Percentiles rank a stretch among this genome's conserved stretches.
These are phyloP conservation scores for Eleusine indica DNA, from an alignment of 176 grass and related monocot genomes.

Conservation along the genomic window DNA sequence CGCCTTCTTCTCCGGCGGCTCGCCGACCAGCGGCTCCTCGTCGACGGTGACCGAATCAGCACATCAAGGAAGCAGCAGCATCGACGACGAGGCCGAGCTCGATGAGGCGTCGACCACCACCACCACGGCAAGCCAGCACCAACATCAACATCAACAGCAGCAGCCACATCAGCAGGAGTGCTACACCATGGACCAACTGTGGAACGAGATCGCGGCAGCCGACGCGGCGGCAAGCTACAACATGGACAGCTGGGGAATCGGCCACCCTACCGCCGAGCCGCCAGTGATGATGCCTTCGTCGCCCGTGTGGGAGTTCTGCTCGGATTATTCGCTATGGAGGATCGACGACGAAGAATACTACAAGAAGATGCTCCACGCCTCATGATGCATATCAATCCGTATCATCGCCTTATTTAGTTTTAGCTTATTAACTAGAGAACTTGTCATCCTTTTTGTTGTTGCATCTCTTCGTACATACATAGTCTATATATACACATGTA, in stretches of 20 bases:
- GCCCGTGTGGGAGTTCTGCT: conserved; percentile 71
- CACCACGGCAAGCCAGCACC: conserved; percentile 32
- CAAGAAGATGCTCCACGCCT: conserved; percentile 54
- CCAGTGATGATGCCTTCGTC: conserved; percentile 34
- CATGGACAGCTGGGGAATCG: conserved; percentile 33
- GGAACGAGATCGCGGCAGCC: conserved; percentile 76
- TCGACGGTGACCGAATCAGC: background rate
- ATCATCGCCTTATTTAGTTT: background rate
- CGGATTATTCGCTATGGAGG: conserved; percentile 77
- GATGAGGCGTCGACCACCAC: conserved; percentile 22
- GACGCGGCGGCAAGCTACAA: conserved; percentile 45
- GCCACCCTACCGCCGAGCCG: background rate
- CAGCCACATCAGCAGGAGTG: background rate
- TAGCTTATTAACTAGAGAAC: background rate
- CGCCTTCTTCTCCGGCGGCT: conserved; percentile 41
- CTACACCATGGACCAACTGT: conserved; percentile 68
- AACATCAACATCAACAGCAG: background rate
- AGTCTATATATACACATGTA: background rate
- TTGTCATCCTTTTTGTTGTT: background rate
- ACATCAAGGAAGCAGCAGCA: background rate
- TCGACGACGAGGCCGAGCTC: conserved; percentile 29
- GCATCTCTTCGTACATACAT: background rate
- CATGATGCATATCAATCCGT: conserved; percentile 13
- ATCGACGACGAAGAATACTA: conserved; percentile 80
- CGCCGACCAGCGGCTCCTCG: conserved; percentile 15